Conservation (phyloP, 176 grass and related monocot genomes). For the Oryza glaberrima region DNA sequence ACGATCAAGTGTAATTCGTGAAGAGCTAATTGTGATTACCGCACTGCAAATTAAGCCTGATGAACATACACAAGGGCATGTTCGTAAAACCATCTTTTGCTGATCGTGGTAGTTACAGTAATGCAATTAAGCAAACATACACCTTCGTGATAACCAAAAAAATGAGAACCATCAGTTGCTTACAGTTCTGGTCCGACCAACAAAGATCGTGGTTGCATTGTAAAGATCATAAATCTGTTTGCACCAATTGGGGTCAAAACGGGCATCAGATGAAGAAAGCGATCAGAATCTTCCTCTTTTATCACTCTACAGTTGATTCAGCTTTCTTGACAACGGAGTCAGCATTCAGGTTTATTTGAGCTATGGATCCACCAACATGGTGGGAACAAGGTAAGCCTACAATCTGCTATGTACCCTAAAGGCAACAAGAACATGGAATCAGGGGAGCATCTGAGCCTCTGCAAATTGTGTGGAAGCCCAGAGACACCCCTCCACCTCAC, state of each 20-base stretch:
- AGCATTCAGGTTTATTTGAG: slow-evolving; percentile 52
- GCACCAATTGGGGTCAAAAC: neutral
- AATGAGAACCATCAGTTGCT: neutral
- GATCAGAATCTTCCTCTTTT: slow-evolving; percentile 34
- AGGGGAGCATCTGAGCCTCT: slow-evolving; percentile 75
- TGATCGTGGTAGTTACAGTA: neutral
- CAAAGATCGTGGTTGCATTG: neutral
- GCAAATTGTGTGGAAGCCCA: slow-evolving; percentile 87
- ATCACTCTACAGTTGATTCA: slow-evolving; percentile 50
- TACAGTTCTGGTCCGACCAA: neutral
- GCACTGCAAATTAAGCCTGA: neutral
- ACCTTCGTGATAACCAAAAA: neutral
- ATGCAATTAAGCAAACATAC: neutral
- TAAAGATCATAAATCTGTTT: neutral
- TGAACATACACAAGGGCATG: neutral
- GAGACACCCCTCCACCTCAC: slow-evolving; percentile 71
- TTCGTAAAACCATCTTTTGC: neutral
- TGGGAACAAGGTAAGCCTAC: slow-evolving; percentile 45
- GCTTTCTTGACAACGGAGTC: slow-evolving; percentile 41
- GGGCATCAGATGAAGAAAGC: neutral
- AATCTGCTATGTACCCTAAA: slow-evolving; percentile 66
- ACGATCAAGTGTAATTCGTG: neutral
- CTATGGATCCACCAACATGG: slow-evolving; percentile 42
- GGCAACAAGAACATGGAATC: slow-evolving; percentile 63
- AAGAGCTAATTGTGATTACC: neutral